Conservation (phyloP, 1,139 yeast species). For the Casaregolazyma suthepensis region DNA sequence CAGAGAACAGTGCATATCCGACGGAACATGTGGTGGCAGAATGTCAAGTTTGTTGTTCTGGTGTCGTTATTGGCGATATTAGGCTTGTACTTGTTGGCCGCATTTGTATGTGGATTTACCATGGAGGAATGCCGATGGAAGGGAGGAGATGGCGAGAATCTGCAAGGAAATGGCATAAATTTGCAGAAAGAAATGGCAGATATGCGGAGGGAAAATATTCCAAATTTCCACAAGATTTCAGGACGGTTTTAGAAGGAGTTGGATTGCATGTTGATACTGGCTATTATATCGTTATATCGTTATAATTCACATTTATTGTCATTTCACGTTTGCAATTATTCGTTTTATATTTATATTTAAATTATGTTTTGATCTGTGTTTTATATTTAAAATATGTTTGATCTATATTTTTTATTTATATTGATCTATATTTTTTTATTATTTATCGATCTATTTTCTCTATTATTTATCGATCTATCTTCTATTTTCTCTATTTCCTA, state of each 20-base stretch:
- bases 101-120: conserved; percentile 9
- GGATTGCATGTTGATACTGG: neutral
- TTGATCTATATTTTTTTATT: conserved; percentile 6
- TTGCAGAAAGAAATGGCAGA: no score
- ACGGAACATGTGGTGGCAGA: conserved; percentile 47
- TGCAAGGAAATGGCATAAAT: no score
- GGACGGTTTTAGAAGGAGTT: no score
- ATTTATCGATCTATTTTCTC: no score
- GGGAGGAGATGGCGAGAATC: neutral
- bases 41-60: conserved; percentile 19
- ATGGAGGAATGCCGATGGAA: conserved; percentile 2
- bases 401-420: no score
- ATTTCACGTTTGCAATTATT: no score
- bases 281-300: neutral
- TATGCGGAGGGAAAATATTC: no score
- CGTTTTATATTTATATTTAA: no score
- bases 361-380: neutral
- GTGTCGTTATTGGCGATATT: neutral
- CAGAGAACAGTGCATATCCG: conserved; percentile 61
- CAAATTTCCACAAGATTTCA: no score
- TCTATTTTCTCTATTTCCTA: neutral
- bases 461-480: neutral
- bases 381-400: neutral
- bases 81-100: conserved; percentile 3
- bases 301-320: no score